phyloP scores from a whole-genome alignment of 1,284 basidiomycete species.

The Austroboletus olivaceoglutinosus region DNA sequence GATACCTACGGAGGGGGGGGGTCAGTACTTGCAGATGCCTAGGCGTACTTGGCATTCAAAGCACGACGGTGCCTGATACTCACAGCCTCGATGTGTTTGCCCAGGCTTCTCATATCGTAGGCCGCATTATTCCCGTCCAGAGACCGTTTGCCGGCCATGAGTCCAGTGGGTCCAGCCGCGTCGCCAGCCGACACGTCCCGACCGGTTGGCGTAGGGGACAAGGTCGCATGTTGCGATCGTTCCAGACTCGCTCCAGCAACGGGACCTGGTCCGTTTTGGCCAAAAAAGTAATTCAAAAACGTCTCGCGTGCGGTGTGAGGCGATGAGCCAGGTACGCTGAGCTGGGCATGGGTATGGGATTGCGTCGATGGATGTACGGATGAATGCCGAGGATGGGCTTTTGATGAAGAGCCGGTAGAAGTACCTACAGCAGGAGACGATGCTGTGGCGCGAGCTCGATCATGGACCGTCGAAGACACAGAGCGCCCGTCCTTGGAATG shows the following conservation, averaged over 20 bases:
- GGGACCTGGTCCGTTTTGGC: slow-evolving; percentile 73
- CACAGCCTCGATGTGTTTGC: slow-evolving; percentile 92
- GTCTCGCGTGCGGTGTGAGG: slow-evolving; percentile 74
- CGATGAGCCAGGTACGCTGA: slow-evolving; percentile 39
- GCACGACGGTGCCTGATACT: slow-evolving; percentile 35
- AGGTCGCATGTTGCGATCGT: slow-evolving; percentile 17
- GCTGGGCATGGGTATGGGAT: slow-evolving; percentile 28
- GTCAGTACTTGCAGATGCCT: no score
- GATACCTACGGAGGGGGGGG: slow-evolving; percentile 6
- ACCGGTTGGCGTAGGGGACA: slow-evolving; percentile 48
- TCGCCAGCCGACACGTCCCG: slow-evolving; percentile 60
- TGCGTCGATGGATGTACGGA: slow-evolving; percentile 25
- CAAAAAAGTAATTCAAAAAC: slow-evolving; percentile 96
- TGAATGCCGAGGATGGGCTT: slow-evolving; percentile 33
- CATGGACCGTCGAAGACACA: slow-evolving; percentile 77
- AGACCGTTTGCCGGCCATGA: slow-evolving; percentile 63
- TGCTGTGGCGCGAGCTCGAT: slow-evolving; percentile 53
- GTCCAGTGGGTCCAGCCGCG: slow-evolving; percentile 47
- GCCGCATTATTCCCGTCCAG: slow-evolving; percentile 82
- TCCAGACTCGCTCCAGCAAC: slow-evolving; percentile 52
- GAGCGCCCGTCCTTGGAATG: slow-evolving; percentile 64
- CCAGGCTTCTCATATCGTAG: slow-evolving; percentile 98
- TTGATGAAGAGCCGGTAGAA: slow-evolving; percentile 40
- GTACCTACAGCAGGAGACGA: slow-evolving; percentile 27
- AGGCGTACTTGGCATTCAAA: not conserved